Base-by-base conservation (phyloP, 2,329 filamentous ascomycete species). In the Moelleriella libera region DNA sequence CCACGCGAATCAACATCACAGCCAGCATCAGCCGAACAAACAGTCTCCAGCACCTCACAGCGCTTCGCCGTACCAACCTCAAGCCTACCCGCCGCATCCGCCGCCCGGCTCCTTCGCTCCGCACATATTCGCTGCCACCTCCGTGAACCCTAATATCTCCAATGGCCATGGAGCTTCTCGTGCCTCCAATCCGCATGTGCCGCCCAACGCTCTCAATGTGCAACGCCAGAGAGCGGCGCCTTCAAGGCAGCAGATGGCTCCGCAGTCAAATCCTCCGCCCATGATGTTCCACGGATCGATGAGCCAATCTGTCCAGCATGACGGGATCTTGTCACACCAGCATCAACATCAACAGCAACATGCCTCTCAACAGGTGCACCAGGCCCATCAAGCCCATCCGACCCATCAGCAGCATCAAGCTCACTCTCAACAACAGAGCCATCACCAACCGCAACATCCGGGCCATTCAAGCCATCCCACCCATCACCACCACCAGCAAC, bases 41-140 rank as follows among this genome's bases (percentile, higher is more conserved):
- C 71, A 74, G 51, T 74, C 75, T 30, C 71, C 75, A 40, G 70
- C 71, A 28, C 68, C 74, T 52, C 74, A 75, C 52, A 68, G 74
- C 55, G 70, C 72, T 50, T 70, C 74, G 50, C 70, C 74, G 2
- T 79, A 78, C 57, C 74, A 76, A 58, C 57, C 68, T 47, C 70
- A 74, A 53, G 65, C 69, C 50, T 78, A 78, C 58, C 60, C 70
- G 47, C 64, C 74, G 45, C 74, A 77, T 57, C 73, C 74, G 55
- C 65, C 68, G 30, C 63, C 69, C 50, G 64, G 63, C 49, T 56
- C 66, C 21, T 78, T 76, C 52, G 60, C 71, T 21, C 73, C 75
- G 53, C 72, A 75, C 52, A 63, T 79, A 51, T 79, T 76, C 61
- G 62, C 67, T 56, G 67, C 64, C 44, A 61, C 71, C 28, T 61